Evolutionary conservation across 1,284 basidiomycete genomes (phyloP), one percentile per base, ranked within the genome.

Genomic region (Pascua guehoae): DNA sequence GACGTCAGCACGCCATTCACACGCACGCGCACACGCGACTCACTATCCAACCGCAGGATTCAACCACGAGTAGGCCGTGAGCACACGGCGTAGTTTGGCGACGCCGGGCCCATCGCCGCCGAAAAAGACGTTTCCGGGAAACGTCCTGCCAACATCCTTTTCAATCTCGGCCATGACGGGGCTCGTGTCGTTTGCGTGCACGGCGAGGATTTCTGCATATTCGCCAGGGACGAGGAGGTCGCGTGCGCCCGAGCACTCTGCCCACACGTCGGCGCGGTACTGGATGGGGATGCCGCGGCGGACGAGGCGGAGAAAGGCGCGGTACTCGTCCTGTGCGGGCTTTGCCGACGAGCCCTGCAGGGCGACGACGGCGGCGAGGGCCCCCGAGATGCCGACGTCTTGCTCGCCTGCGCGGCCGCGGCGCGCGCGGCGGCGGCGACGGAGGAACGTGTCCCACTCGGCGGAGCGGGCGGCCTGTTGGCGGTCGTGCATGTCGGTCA

Each of bases 91-190:
- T 53, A 98, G 77, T 78, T 98, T 98, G 51, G 87, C 83, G 9
- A 98, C 92, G 1, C 96, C 96, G 0, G 60, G 60, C 24, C 60
- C 60, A 70, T 94, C 90, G 1, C 93, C 89, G 1, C 92, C 95
- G 76, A 98, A 98, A 79, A 95, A 98, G 40, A 98, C 83, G 70
- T 98, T 98, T 44, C 94, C 80, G 0, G 95, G 95, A 87, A 98
- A 96, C 43, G 91, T 95, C 73, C 91, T 78, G 45, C 72, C 67
- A 1, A 97, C 89, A 69, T 98, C 95, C 78, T 98, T 94, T 79
- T 95, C 93, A 61, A 98, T 98, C 79, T 98, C 95, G 41, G 74
- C 73, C 51, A 79, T 75, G 49, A 85, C 82, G 0, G 88, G 85
- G 45, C 83, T 81, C 18, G 79, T 79, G 43, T 82, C 83, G 38